Evolutionary conservation across 805 yeast species (phyloP).

Genomic region (Metschnikowia santaceciliae): DNA sequence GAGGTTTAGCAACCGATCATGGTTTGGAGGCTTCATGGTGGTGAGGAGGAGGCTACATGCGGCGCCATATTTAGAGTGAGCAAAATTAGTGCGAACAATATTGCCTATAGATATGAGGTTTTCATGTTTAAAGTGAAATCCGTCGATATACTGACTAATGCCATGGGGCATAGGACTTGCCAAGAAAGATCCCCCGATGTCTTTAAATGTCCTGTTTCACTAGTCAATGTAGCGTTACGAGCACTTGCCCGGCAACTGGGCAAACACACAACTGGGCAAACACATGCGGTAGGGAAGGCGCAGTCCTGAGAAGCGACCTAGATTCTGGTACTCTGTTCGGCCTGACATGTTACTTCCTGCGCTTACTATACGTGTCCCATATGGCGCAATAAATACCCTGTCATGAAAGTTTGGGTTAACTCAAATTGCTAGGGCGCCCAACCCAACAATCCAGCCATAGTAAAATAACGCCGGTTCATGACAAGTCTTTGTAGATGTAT

Average conservation of each 20-base stretch:
- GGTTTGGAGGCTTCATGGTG: slow-evolving; percentile 11
- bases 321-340: too few species aligned
- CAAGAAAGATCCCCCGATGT: background rate
- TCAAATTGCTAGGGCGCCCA: too few species aligned
- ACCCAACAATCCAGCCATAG: too few species aligned
- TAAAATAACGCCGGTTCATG: too few species aligned
- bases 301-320: background rate
- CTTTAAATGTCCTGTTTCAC: background rate
- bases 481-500: too few species aligned
- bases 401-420: too few species aligned
- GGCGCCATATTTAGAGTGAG: background rate
- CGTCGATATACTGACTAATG: background rate
- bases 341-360: too few species aligned
- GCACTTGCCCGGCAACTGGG: background rate
- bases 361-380: too few species aligned
- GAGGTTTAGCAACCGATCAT: slow-evolving; percentile 27
- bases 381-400: too few species aligned
- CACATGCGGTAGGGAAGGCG: background rate
- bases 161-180: background rate
- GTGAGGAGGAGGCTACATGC: background rate
- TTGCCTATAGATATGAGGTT: background rate
- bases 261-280: background rate
- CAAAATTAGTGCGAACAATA: background rate
- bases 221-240: background rate
- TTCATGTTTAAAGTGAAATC: background rate